Conservation (phyloP, 176 grass and related monocot species). For the Poa pratensis region DNA sequence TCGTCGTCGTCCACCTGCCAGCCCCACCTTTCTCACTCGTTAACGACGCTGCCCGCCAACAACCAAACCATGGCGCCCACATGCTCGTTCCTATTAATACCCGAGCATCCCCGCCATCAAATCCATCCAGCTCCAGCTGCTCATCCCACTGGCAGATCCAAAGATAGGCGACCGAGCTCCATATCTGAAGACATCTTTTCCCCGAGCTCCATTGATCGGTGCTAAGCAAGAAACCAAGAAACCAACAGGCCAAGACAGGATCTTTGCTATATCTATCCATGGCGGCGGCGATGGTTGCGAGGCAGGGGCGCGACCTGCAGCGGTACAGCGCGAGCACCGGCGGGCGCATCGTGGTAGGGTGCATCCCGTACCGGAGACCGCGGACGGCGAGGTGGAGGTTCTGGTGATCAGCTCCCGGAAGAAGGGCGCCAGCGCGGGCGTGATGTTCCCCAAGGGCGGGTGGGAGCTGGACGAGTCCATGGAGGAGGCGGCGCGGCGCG, state of each 20-base stretch:
- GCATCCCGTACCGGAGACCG: slow-evolving; percentile 57
- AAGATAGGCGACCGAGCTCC: slow-evolving; percentile 26
- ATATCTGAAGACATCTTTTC: background rate
- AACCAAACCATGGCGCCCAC: background rate
- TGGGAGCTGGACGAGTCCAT: slow-evolving; percentile 80
- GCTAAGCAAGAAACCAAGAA: background rate
- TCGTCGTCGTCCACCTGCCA: slow-evolving; percentile 13
- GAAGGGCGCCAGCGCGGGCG: slow-evolving; percentile 46
- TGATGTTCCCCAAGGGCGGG: slow-evolving; percentile 74
- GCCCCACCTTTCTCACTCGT: slow-evolving; percentile 32
- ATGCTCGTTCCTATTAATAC: slow-evolving; percentile 52
- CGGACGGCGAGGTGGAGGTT: slow-evolving; percentile 46
- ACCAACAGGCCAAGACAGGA: background rate
- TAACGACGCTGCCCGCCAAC: slow-evolving; percentile 28
- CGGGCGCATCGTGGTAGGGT: slow-evolving; percentile 65
- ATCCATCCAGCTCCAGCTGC: slow-evolving; percentile 17
- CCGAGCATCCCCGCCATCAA: background rate
- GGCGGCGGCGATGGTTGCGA: slow-evolving; percentile 60
- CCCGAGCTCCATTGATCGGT: background rate
- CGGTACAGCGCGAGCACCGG: slow-evolving; percentile 65
- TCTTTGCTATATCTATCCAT: background rate
- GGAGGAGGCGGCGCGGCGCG: slow-evolving; percentile 58
- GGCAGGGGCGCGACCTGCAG: slow-evolving; percentile 72
- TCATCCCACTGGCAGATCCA: slow-evolving; percentile 34
- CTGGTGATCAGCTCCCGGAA: slow-evolving; percentile 72